Evolutionary conservation across 164 flowering plant species (phyloP).

Genomic region (Akebia trifoliata): DNA sequence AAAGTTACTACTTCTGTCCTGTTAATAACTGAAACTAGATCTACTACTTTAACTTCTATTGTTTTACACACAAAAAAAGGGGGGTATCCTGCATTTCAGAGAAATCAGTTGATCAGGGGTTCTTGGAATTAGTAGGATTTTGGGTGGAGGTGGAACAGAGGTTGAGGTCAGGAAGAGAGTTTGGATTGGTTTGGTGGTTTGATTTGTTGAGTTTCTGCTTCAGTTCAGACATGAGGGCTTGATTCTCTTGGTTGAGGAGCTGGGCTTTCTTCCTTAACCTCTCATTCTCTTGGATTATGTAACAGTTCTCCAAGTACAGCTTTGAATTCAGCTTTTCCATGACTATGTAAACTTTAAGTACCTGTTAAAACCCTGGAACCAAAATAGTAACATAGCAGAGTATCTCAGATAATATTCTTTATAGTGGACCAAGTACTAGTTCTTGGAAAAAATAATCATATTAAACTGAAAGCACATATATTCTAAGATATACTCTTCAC

Average conservation of each 20-base stretch:
- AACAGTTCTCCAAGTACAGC: constrained; percentile 74
- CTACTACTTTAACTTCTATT: constrained; percentile 7
- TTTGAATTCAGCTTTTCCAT: constrained; percentile 86
- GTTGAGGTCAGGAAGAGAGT: constrained; percentile 42
- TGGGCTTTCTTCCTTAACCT: constrained; percentile 85
- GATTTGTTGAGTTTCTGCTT: constrained; percentile 50
- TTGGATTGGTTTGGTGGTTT: constrained; percentile 26
- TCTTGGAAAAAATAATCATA: too few species aligned
- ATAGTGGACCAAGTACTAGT: too few species aligned
- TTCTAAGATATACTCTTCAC: too few species aligned
- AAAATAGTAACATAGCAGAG: constrained; percentile 5
- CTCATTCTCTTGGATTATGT: constrained; percentile 83
- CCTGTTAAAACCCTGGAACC: constrained; percentile 15
- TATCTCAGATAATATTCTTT: constrained; percentile 8
- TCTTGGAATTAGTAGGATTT: constrained; percentile 18
- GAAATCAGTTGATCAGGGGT: constrained; percentile 8
- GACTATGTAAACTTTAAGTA: constrained; percentile 5
- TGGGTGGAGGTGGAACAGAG: constrained; percentile 33
- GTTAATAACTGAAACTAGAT: constrained; percentile 13
- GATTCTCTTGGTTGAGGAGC: constrained; percentile 76
- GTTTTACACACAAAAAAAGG: constrained; percentile 10
- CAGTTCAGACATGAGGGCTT: constrained; percentile 59
- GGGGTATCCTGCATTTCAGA: background rate
- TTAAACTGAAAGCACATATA: too few species aligned
- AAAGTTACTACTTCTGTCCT: constrained; percentile 13